These are phyloP conservation scores for Rhynchosporium agropyri DNA, from an alignment of 2,329 filamentous ascomycete genomes.

Conservation along the genomic window DNA sequence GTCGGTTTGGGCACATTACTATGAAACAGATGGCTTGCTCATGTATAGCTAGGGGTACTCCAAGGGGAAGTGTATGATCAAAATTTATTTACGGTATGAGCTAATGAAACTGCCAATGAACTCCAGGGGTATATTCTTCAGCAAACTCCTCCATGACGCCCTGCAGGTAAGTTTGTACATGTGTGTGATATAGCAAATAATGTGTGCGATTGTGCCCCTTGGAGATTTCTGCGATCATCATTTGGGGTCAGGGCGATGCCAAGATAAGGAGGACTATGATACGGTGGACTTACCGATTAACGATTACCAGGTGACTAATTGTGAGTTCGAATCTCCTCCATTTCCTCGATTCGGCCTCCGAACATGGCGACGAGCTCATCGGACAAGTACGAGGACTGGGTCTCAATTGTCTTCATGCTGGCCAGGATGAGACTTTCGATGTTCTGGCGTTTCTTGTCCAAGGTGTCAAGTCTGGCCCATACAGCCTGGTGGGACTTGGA, in stretches of 20 bases:
- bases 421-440: slow-evolving; percentile 38
- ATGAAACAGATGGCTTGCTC: slow-evolving; percentile 14
- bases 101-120: slow-evolving; percentile 27
- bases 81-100: slow-evolving; percentile 21
- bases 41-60: not conserved
- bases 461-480: slow-evolving; percentile 35
- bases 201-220: slow-evolving; percentile 29
- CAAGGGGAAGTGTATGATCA: slow-evolving; percentile 1
- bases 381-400: slow-evolving; percentile 32
- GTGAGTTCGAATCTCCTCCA: slow-evolving; percentile 19
- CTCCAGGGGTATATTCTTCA: slow-evolving; percentile 32
- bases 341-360: slow-evolving; percentile 34
- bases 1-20: not conserved
- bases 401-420: slow-evolving; percentile 37
- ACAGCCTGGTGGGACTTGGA: slow-evolving; percentile 31
- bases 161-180: slow-evolving; percentile 31
- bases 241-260: not conserved
- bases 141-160: slow-evolving; percentile 20
- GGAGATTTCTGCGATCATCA: not conserved
- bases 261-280: not conserved
- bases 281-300: slow-evolving; percentile 6
- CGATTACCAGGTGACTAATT: not conserved
- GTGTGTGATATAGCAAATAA: slow-evolving; percentile 34
- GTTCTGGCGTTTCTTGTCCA: slow-evolving; percentile 36
- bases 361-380: slow-evolving; percentile 36